These are phyloP conservation scores for Apiospora rasikravindrae DNA, from an alignment of 2,329 filamentous ascomycete species.

Conservation along the genomic window DNA sequence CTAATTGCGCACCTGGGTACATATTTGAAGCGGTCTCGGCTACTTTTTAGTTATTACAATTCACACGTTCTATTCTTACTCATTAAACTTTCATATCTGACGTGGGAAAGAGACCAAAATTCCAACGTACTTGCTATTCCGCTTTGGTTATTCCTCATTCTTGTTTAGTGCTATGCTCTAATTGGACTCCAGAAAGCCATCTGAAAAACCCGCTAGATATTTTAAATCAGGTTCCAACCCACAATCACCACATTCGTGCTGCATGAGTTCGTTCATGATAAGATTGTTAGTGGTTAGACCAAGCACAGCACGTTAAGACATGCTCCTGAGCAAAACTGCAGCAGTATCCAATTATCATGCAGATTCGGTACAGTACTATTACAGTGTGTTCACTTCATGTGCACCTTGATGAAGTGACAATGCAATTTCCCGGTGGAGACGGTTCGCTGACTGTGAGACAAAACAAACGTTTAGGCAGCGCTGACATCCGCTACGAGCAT, in stretches of 20 bases:
- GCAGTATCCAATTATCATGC: not conserved
- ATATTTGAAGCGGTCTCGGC: too few relatives aligned
- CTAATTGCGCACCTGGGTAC: too few relatives aligned
- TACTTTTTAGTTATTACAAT: too few relatives aligned
- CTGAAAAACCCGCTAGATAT: not conserved
- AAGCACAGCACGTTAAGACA: not conserved
- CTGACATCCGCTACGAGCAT: not conserved
- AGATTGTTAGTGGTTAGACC: not conserved
- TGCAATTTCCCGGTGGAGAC: not conserved
- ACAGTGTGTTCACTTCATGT: not conserved
- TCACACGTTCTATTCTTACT: too few relatives aligned
- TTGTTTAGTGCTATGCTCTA: too few relatives aligned
- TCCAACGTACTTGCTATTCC: too few relatives aligned
- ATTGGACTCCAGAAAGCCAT: too few relatives aligned
- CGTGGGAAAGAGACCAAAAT: too few relatives aligned
- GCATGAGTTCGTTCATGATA: not conserved
- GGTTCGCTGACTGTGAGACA: not conserved
- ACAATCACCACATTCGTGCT: not conserved
- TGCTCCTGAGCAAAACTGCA: not conserved
- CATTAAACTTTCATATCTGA: too few relatives aligned
- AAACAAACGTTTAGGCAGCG: not conserved
- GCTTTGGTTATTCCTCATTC: too few relatives aligned
- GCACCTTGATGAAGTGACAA: not conserved
- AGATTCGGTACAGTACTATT: not conserved
- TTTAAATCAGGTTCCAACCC: not conserved